Percentiles rank a stretch among this genome's conserved stretches.
These are phyloP conservation scores for Leptodermis oblonga DNA, from an alignment of 257 asterid genomes.

Conservation along the genomic window DNA sequence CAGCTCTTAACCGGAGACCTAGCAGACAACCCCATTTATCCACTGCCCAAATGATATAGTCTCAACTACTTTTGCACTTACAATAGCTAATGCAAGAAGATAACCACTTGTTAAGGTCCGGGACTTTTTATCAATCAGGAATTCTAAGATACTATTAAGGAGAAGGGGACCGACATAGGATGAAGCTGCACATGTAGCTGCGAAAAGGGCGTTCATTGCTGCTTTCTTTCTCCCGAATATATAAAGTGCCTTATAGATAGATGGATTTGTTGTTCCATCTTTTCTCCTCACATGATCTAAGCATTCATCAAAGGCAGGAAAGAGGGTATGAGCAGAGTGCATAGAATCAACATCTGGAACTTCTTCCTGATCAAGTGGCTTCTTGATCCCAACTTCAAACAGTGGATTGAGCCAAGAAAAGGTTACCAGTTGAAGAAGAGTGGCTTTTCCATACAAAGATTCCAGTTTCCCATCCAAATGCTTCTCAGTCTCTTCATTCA, in stretches of 20 bases:
- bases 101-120: slow-evolving; percentile 68
- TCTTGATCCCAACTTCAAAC: slow-evolving; percentile 65
- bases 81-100: slow-evolving; percentile 74
- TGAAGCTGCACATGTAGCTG: slow-evolving; percentile 65
- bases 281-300: slow-evolving; percentile 47
- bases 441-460: slow-evolving; percentile 68
- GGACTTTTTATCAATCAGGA: slow-evolving; percentile 49
- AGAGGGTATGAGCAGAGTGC: slow-evolving; percentile 72
- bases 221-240: slow-evolving; percentile 74
- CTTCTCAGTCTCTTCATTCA: slow-evolving; percentile 47
- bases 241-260: slow-evolving; percentile 71
- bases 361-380: slow-evolving; percentile 82
- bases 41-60: slow-evolving; percentile 91
- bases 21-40: slow-evolving; percentile 93
- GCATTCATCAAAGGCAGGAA: slow-evolving; percentile 54
- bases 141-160: slow-evolving; percentile 60
- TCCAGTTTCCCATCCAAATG: slow-evolving; percentile 36
- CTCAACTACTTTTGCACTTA: slow-evolving; percentile 78
- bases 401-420: slow-evolving; percentile 92
- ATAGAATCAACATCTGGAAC: slow-evolving; percentile 71
- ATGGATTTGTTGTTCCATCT: slow-evolving; percentile 54
- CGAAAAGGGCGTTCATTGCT: slow-evolving; percentile 76
- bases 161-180: slow-evolving; percentile 98
- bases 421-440: slow-evolving; percentile 65
- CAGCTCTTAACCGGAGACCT: slow-evolving; percentile 78